Evolutionary conservation across 2,329 filamentous ascomycete genomes (phyloP), one percentile per base, ranked within the genome.

Genomic region (Fusarium virguliforme): DNA sequence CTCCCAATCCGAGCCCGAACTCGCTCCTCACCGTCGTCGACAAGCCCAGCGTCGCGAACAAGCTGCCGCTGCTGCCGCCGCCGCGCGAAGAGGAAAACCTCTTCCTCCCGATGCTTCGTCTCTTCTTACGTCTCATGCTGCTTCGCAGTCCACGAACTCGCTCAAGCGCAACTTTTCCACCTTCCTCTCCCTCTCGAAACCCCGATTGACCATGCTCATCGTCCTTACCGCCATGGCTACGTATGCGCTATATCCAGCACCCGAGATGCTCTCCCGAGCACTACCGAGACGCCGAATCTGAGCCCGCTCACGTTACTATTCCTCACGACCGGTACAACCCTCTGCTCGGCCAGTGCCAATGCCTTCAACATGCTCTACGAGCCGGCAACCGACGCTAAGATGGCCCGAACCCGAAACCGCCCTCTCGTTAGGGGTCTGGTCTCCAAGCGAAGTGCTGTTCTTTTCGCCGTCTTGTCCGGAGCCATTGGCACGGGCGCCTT

Each of bases 351-450:
- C 46, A 94, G 92, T 65, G 96, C 96, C 46, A 99, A 99, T 79
- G 90, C 96, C 2, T 86, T 98, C 72, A 99, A 99, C 82, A 99
- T 99, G 96, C 90, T 98, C 64, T 94, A 98, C 82, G 96, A 99
- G 82, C 93, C 91, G 9, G 87, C 91, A 65, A 95, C 95, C 78
- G 96, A 99, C 80, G 94, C 94, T 50, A 90, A 92, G 76, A 99
- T 99, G 96, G 91, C 89, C 37, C 90, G 96, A n/a, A 99, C 96
- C 2, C 89, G 94, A 28, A 98, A 98, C 75, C 85, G 96, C 5
- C 96, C 96, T 0, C 85, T 99, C 1, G 96, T 98, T 4, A 89
- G 96, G 51, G 90, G 90, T 8, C 88, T 99, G 1, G 85, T 99
- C 41, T 91, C 90, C 35, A 86, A 86, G 5, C 88, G 90, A 30